Evolutionary conservation across 2,329 filamentous ascomycete species (phyloP), one percentile per base, ranked within the genome.

Genomic region (Periglandula ipomoeae): DNA sequence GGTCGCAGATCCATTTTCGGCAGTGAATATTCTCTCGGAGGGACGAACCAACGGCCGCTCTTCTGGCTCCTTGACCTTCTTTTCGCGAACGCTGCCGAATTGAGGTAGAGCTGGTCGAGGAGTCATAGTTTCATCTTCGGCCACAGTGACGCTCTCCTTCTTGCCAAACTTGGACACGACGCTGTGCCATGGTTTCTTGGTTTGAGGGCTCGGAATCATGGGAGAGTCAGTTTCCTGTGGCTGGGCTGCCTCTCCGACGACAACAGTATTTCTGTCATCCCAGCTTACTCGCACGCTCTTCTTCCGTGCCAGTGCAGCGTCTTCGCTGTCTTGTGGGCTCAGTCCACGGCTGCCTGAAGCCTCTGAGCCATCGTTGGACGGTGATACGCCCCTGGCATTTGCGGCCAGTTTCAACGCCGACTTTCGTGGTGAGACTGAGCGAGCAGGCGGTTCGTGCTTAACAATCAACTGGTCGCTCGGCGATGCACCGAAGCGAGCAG

Each of bases 231-330:
- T 55, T 40, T 69, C 63, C 2, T 63, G 57, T 4, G 62, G 54
- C 9, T 63, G 58, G 7, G 65, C 65, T 9, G 72, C 65, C 46
- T 79, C 72, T 6, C 74, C 76, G 20, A 79, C 71, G 2, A 80
- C 67, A 9, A 76, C 67, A 8, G 73, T 76, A n/a, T 67, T 72
- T 30, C 76, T 75, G 44, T 88, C 84, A 53, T 88, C 84, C 60
- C 89, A 96, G 66, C 89, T 95, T 42, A 90, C 86, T 22, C 86
- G 74, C 1, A 78, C 78, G 35, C 74, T 77, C 64, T 84, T 88
- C 66, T 81, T 88, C 51, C 78, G 72, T 17, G 65, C 57, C 1
- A 63, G 27, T 2, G 58, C 44, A 1, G 58, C 23, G 10, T 78
- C 74, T 2, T 73, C 69, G 6, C 60, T 58, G 4, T 46, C 44